phyloP scores from a whole-genome alignment of 2,329 filamentous ascomycete genomes.

The Neofusicoccum umdonicola region DNA sequence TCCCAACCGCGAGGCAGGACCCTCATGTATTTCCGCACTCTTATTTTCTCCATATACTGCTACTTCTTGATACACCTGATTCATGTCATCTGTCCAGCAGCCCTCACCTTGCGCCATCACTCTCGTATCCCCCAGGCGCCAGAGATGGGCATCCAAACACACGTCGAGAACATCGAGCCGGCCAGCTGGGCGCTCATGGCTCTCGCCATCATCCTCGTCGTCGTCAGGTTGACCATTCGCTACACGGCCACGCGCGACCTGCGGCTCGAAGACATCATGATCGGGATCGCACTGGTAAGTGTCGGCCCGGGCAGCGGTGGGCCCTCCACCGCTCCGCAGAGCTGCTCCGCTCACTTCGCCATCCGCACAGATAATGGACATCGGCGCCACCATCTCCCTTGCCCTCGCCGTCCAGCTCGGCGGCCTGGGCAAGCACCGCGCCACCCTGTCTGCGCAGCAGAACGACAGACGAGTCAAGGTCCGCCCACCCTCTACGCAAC shows the following conservation, averaged over 20 bases:
- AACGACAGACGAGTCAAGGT: neutral
- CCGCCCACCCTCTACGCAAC: neutral
- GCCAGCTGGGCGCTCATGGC: conserved; percentile 4
- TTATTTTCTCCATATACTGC: neutral
- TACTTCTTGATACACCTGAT: neutral
- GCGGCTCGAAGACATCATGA: neutral
- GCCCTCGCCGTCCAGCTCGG: neutral
- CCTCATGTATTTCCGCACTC: neutral
- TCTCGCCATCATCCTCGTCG: neutral
- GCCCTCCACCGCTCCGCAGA: neutral
- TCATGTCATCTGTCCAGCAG: neutral
- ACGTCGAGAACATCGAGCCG: conserved; percentile 1
- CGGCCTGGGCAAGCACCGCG: neutral
- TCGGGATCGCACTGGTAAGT: neutral
- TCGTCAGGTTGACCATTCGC: neutral
- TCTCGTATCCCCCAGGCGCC: neutral
- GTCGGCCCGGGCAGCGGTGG: no score
- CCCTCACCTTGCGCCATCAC: neutral
- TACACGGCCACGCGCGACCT: neutral
- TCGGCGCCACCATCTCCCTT: neutral
- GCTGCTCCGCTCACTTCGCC: no score
- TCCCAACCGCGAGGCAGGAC: neutral
- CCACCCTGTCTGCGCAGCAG: neutral
- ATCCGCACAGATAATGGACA: neutral
- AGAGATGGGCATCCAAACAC: conserved; percentile 1